phyloP scores from a whole-genome alignment of 2,329 filamentous ascomycete species.

The Fusarium neocosmosporiellum region DNA sequence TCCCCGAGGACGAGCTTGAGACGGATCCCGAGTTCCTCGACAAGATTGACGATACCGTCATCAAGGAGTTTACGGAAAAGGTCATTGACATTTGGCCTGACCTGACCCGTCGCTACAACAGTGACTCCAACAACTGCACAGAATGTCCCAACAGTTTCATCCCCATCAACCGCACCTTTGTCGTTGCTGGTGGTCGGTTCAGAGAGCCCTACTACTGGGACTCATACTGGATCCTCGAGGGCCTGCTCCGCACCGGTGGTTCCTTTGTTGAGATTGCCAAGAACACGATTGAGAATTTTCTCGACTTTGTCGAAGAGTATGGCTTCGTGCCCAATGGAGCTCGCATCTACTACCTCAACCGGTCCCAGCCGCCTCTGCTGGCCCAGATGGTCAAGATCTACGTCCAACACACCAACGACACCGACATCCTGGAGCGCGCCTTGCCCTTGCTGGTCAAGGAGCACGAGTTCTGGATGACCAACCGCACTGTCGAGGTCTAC shows the following conservation, averaged over 20 bases:
- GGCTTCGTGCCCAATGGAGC: slow-evolving; percentile 77
- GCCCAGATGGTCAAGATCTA: slow-evolving; percentile 75
- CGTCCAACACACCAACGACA: slow-evolving; percentile 73
- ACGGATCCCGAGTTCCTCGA: slow-evolving; percentile 69
- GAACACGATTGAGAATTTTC: slow-evolving; percentile 77
- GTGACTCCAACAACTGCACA: slow-evolving; percentile 62
- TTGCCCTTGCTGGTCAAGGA: slow-evolving; percentile 72
- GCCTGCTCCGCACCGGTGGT: slow-evolving; percentile 72
- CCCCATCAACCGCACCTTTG: slow-evolving; percentile 73
- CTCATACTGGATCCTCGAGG: slow-evolving; percentile 75
- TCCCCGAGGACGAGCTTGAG: slow-evolving; percentile 61
- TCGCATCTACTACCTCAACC: slow-evolving; percentile 74
- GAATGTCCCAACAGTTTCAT: slow-evolving; percentile 74
- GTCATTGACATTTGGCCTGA: slow-evolving; percentile 78
- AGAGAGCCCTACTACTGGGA: slow-evolving; percentile 79
- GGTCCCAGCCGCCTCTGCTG: slow-evolving; percentile 74
- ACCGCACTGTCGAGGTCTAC: slow-evolving; percentile 67
- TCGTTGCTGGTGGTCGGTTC: slow-evolving; percentile 78
- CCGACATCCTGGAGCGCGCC: slow-evolving; percentile 68
- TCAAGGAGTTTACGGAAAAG: slow-evolving; percentile 70
- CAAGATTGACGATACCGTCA: slow-evolving; percentile 66
- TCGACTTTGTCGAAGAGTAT: slow-evolving; percentile 72
- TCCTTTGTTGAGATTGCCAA: slow-evolving; percentile 71
- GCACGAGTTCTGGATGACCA: slow-evolving; percentile 71
- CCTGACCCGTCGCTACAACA: slow-evolving; percentile 69